Base-by-base conservation (phyloP, 116 monocot genomes). In the Zostera marina region DNA sequence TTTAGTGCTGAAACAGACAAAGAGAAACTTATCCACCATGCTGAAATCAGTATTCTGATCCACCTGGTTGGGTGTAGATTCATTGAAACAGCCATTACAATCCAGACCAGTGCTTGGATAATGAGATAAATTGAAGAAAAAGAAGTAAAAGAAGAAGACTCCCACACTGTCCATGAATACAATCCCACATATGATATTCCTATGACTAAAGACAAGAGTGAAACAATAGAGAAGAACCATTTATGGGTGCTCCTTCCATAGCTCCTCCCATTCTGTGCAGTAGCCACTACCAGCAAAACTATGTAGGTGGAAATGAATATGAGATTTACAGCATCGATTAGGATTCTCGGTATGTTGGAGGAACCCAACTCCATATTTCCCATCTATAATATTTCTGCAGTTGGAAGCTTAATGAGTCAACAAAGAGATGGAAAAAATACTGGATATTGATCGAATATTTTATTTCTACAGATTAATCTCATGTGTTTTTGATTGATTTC, bases 21-120 rank as follows among this genome's bases (percentile, higher is more conserved):
- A 1, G 73, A 68, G 42, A 67, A 73, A n/a, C 61, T 67, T 22
- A 49, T 10, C 83, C 79, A 83, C 83, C 83, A 83, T 12, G 59
- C 5, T 9, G 65, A 23, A n/a, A 49, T 38, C 22, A 76, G 42
- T 20, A 22, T 47, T 54, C 54, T 64, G 16, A 54, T 42, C 59
- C 59, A 73, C 15, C 58, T 74, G 42, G 60, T 59, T 24, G 52
- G 45, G 6, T 44, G 57, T 5, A 74, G 52, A 51, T 52, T 62
- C 62, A 82, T 60, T 9, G 78, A 82, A 53, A 69, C 59, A 21
- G 76, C 64, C 15, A 83, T 12, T 19, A 38, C 59, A 0, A 73
- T 42, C 76, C 83, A 83, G 23, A 65, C 25, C 3, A 79, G 12
- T 14, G 76, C 75, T 42, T 70, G 60, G 5, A 62, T 22, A 52